Conservation (phyloP, 2,329 filamentous ascomycete genomes). For the Colletotrichum cereale region DNA sequence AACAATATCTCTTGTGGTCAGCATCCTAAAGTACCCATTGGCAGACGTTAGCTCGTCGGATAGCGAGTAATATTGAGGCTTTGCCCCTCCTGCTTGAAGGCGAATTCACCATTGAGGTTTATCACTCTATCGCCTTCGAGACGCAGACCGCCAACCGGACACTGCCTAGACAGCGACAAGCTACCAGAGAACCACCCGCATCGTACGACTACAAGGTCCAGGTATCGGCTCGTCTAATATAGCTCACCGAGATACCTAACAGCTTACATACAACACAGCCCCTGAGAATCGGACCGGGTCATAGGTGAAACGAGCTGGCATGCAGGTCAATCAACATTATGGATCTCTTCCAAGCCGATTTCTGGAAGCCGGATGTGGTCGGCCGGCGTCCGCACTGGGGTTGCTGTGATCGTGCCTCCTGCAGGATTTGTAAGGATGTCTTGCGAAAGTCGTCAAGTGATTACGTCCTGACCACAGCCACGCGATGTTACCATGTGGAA, state of each 20-base stretch:
- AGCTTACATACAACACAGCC: too few species aligned
- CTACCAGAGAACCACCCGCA: not conserved
- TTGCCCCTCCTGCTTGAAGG: not conserved
- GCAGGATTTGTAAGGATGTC: not conserved
- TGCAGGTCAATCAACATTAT: conserved; percentile 1
- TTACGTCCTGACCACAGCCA: not conserved
- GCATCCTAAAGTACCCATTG: not conserved
- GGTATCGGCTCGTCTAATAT: not conserved
- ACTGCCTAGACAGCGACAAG: not conserved
- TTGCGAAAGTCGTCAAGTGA: not conserved
- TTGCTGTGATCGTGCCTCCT: not conserved
- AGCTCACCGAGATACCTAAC: not conserved
- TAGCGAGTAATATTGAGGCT: not conserved
- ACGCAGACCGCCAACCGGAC: not conserved
- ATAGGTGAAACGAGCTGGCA: conserved; percentile 4
- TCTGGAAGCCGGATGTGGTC: conserved; percentile 17
- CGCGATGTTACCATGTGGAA: conserved; percentile 16
- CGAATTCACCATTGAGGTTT: not conserved
- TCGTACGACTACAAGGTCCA: not conserved
- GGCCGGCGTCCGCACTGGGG: not conserved
- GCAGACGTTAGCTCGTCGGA: not conserved
- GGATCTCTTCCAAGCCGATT: not conserved
- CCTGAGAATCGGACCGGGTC: not conserved
- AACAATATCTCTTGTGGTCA: not conserved
- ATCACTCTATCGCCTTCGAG: not conserved